Percentiles rank a stretch among this genome's conserved stretches.
phyloP scores from a whole-genome alignment of 306 rosid species.

The Lathyrus oleraceus region DNA sequence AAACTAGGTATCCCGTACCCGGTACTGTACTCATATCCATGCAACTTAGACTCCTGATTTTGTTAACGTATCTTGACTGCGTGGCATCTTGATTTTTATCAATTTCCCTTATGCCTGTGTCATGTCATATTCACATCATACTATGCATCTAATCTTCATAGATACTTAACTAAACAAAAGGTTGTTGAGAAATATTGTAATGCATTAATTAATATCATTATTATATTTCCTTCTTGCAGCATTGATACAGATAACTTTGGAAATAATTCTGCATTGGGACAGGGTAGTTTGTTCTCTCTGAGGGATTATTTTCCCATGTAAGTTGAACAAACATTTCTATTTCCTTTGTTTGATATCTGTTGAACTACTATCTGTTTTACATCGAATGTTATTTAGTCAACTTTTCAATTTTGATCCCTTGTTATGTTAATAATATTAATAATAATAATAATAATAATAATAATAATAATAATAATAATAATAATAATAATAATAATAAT shows the following conservation, averaged over 20 bases:
- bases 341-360: background rate
- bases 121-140: background rate
- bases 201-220: constrained; percentile 22
- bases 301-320: constrained; percentile 51
- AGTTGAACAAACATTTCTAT: constrained; percentile 32
- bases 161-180: background rate
- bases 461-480: no score
- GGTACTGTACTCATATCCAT: no score
- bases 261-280: constrained; percentile 35
- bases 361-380: constrained; percentile 7
- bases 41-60: no score
- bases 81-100: background rate
- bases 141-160: background rate
- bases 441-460: no score
- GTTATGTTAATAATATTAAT: background rate
- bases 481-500: no score
- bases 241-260: constrained; percentile 30
- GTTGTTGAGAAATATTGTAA: background rate
- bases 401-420: constrained; percentile 5
- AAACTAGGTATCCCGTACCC: no score
- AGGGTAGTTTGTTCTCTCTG: constrained; percentile 27
- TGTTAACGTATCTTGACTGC: background rate
- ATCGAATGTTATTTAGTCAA: constrained; percentile 2
- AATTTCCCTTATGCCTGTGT: background rate
- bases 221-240: constrained; percentile 42